phyloP scores from a whole-genome alignment of 495 filamentous ascomycete genomes.

The Penicillium verhagenii region DNA sequence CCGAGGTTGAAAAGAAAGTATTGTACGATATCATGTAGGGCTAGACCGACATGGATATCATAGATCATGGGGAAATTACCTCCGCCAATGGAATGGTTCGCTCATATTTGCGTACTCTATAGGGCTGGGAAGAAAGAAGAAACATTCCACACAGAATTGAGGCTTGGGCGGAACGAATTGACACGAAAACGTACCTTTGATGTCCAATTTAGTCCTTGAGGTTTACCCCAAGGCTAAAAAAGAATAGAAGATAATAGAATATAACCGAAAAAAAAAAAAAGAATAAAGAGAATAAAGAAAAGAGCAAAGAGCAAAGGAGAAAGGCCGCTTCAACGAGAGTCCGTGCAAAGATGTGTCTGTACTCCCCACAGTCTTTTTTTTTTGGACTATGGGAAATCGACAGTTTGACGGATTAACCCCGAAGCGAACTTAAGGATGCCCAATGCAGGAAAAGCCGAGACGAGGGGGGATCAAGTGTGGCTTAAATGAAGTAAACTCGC shows the following conservation, averaged over 20 bases:
- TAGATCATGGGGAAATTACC: background rate
- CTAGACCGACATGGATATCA: background rate
- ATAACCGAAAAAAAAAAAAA: too few species aligned
- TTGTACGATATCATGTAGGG: background rate
- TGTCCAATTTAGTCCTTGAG: background rate
- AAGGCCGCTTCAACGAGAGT: background rate
- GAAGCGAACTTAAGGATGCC: background rate
- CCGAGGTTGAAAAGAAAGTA: background rate
- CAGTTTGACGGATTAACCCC: background rate
- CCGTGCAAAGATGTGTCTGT: background rate
- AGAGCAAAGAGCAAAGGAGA: background rate
- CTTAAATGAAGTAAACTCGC: background rate
- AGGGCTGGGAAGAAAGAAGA: background rate
- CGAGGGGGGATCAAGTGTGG: background rate
- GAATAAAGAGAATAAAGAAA: too few species aligned
- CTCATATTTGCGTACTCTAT: background rate
- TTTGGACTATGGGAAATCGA: background rate
- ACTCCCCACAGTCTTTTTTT: too few species aligned
- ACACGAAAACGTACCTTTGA: background rate
- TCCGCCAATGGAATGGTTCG: constrained; percentile 1
- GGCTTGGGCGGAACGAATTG: background rate
- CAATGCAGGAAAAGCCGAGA: background rate
- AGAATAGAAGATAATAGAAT: too few species aligned
- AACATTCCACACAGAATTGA: background rate
- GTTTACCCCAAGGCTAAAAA: background rate